These are phyloP conservation scores for Trypanosoma avium DNA, from an alignment of 208 protist genomes.

Conservation along the genomic window DNA sequence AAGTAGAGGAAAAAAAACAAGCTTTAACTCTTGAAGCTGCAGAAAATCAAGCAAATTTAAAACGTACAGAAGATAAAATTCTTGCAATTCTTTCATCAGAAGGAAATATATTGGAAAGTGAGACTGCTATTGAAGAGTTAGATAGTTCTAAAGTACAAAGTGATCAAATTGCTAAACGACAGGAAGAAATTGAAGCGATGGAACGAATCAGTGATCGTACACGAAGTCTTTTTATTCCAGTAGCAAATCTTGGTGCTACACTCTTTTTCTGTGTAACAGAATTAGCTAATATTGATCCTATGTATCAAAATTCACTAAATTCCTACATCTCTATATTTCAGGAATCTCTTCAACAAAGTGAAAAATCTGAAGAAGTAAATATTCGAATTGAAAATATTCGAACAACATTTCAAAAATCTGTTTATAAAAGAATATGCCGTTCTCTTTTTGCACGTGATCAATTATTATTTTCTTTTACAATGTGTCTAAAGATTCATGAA, in stretches of 20 bases:
- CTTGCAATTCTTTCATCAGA: conserved; percentile 89
- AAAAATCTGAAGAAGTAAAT: conserved; percentile 73
- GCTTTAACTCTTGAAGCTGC: conserved; percentile 92
- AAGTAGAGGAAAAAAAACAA: conserved; percentile 97
- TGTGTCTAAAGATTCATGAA: conserved; percentile 92
- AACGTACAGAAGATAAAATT: conserved; percentile 90
- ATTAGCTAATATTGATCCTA: conserved; percentile 95
- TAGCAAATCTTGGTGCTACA: conserved; percentile 93
- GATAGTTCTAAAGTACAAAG: conserved; percentile 94
- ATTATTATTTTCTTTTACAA: conserved; percentile 95
- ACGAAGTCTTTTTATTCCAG: conserved; percentile 92
- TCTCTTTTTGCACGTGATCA: conserved; percentile 94
- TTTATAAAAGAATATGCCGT: conserved; percentile 90
- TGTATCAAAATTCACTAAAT: conserved; percentile 97
- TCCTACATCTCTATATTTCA: conserved; percentile 97
- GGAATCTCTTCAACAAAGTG: conserved; percentile 83
- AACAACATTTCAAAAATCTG: conserved; percentile 79
- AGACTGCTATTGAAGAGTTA: conserved; percentile 93
- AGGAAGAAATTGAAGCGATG: conserved; percentile 95
- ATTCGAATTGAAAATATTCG: conserved; percentile 82
- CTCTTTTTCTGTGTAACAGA: conserved; percentile 98
- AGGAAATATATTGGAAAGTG: conserved; percentile 95
- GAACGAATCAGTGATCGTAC: conserved; percentile 97
- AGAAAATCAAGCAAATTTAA: conserved; percentile 86
- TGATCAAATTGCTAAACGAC: conserved; percentile 93